Evolutionary conservation across 805 yeast species (phyloP).

Genomic region (Jamesozyma piceae): DNA sequence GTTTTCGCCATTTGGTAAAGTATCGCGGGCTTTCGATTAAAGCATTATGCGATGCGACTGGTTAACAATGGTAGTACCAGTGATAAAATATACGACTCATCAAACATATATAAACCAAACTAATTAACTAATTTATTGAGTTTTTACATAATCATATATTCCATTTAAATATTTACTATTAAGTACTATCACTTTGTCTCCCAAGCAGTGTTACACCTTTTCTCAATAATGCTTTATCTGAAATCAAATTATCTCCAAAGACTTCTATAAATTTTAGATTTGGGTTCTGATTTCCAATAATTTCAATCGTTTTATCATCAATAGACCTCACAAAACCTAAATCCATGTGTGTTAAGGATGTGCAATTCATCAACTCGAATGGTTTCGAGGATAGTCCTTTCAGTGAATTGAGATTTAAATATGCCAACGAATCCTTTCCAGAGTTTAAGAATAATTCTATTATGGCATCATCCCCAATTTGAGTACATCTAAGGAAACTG

Average conservation of each 20-base stretch:
- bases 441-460: constrained; percentile 55
- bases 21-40: no score
- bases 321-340: constrained; percentile 71
- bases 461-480: constrained; percentile 54
- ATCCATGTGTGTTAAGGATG: constrained; percentile 60
- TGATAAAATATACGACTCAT: neutral
- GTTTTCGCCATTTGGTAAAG: no score
- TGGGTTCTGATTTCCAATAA: constrained; percentile 50
- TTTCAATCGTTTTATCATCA: constrained; percentile 57
- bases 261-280: constrained; percentile 62
- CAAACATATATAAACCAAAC: neutral
- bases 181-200: constrained; percentile 57
- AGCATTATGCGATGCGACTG: no score
- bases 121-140: no score
- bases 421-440: constrained; percentile 48
- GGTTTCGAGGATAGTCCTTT: constrained; percentile 43
- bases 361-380: constrained; percentile 42
- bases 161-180: no score
- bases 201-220: constrained; percentile 59
- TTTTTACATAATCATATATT: neutral
- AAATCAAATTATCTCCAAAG: constrained; percentile 67
- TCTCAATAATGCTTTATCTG: constrained; percentile 43
- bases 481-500: constrained; percentile 55
- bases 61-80: no score
- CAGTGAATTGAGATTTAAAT: constrained; percentile 67